A percentile compares a stretch with the other conserved stretches of the same genome.
These are phyloP conservation scores for Suillus tomentosus DNA, from an alignment of 768 basidiomycete species.

Conservation along the genomic window DNA sequence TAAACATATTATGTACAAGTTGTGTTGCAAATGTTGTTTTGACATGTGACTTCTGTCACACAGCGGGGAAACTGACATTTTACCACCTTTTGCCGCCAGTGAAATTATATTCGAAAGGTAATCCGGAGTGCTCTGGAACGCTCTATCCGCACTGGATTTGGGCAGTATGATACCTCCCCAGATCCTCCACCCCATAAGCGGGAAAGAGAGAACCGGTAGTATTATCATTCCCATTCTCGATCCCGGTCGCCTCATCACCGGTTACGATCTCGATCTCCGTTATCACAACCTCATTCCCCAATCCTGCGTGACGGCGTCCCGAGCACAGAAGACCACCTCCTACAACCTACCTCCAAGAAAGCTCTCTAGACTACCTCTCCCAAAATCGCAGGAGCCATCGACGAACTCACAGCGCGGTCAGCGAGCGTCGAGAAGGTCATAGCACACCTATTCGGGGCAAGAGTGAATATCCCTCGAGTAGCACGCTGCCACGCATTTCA, in stretches of 20 bases:
- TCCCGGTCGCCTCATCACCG: conserved; percentile 24
- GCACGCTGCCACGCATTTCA: neutral
- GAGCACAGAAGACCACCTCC: conserved; percentile 14
- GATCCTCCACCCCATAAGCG: conserved; percentile 38
- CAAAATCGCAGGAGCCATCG: conserved; percentile 11
- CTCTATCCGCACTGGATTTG: conserved; percentile 32
- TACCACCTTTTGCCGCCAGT: too few relatives aligned
- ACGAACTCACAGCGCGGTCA: conserved; percentile 3
- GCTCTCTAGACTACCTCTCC: conserved; percentile 13
- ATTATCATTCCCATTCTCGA: conserved; percentile 28
- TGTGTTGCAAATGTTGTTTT: too few relatives aligned
- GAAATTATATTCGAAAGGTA: too few relatives aligned
- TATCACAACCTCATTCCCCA: conserved; percentile 12
- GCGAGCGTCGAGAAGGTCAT: conserved; percentile 3
- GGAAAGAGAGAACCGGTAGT: conserved; percentile 32
- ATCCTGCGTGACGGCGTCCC: neutral
- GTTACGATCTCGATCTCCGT: conserved; percentile 22
- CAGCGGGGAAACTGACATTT: too few relatives aligned
- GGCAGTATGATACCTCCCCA: conserved; percentile 60
- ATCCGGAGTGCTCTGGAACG: too few relatives aligned
- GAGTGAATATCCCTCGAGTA: neutral
- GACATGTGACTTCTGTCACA: too few relatives aligned
- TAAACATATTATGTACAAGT: too few relatives aligned
- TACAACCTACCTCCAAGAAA: conserved; percentile 5
- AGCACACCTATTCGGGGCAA: neutral